Percentiles rank a stretch among this genome's conserved stretches.
phyloP scores from a whole-genome alignment of 108 stramenopile genomes.

The Nitzschia sp. region DNA sequence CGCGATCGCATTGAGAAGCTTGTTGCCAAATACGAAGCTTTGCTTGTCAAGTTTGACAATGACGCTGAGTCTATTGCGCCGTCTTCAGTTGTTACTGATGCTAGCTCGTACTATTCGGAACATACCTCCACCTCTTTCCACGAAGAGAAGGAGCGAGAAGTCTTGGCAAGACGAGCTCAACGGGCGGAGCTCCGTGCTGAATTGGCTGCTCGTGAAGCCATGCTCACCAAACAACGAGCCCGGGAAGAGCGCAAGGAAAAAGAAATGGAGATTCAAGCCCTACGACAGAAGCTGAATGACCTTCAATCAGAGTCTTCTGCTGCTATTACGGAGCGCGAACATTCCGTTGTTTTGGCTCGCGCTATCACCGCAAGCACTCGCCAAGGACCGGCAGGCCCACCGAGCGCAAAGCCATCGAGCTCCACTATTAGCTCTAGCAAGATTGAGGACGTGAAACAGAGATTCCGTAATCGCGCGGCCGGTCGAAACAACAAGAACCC shows the following conservation, averaged over 20 bases:
- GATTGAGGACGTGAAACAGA: constrained; percentile 63
- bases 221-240: constrained; percentile 61
- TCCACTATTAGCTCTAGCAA: constrained; percentile 15
- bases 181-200: constrained; percentile 78
- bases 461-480: constrained; percentile 65
- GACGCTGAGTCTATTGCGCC: constrained; percentile 44
- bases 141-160: constrained; percentile 43
- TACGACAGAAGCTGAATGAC: constrained; percentile 50
- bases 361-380: constrained; percentile 18
- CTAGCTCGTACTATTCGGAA: constrained; percentile 52
- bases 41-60: constrained; percentile 71
- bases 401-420: neutral
- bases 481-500: constrained; percentile 3
- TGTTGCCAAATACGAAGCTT: constrained; percentile 70
- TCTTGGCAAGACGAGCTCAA: constrained; percentile 59
- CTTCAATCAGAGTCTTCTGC: constrained; percentile 48
- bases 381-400: neutral
- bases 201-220: constrained; percentile 74
- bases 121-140: constrained; percentile 10
- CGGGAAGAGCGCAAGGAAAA: constrained; percentile 52
- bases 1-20: constrained; percentile 70
- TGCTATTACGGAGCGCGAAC: constrained; percentile 41
- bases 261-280: constrained; percentile 64
- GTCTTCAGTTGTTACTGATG: constrained; percentile 54
- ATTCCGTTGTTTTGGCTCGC: constrained; percentile 37